Percentiles rank a stretch among this genome's conserved stretches.
Conservation (phyloP, 441 rosid species). For the Brassica hybrid region DNA sequence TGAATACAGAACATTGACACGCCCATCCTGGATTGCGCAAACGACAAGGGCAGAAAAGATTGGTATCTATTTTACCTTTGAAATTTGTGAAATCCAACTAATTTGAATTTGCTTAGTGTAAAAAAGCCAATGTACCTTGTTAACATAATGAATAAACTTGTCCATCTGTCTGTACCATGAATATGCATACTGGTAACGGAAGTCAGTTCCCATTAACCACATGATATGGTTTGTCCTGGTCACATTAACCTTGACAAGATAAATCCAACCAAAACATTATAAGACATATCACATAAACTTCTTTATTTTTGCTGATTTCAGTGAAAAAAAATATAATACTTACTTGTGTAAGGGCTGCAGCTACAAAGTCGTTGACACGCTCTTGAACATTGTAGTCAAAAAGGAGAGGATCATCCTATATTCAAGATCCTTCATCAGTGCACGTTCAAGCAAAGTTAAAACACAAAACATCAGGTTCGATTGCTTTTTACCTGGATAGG, state of each 20-base stretch:
- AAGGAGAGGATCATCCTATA: conserved; percentile 66
- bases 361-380: conserved; percentile 72
- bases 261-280: conserved; percentile 18
- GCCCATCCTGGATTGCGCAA: conserved; percentile 54
- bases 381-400: conserved; percentile 78
- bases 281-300: neutral
- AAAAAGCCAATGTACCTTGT: conserved; percentile 50
- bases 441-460: conserved; percentile 27
- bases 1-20: conserved; percentile 76
- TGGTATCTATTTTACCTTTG: conserved; percentile 21
- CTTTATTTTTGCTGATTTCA: conserved; percentile 9
- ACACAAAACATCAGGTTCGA: conserved; percentile 13
- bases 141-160: conserved; percentile 80
- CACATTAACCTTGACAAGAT: conserved; percentile 60
- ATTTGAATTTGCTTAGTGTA: neutral
- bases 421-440: conserved; percentile 36
- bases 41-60: conserved; percentile 15
- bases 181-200: conserved; percentile 75
- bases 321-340: neutral
- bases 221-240: conserved; percentile 78
- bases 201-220: conserved; percentile 85
- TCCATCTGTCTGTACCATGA: conserved; percentile 87
- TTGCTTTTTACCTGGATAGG: conserved; percentile 65
- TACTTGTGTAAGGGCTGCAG: conserved; percentile 76
- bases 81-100: conserved; percentile 24